Evolutionary conservation across 495 filamentous ascomycete species (phyloP).

Genomic region (Talaromyces ruber): DNA sequence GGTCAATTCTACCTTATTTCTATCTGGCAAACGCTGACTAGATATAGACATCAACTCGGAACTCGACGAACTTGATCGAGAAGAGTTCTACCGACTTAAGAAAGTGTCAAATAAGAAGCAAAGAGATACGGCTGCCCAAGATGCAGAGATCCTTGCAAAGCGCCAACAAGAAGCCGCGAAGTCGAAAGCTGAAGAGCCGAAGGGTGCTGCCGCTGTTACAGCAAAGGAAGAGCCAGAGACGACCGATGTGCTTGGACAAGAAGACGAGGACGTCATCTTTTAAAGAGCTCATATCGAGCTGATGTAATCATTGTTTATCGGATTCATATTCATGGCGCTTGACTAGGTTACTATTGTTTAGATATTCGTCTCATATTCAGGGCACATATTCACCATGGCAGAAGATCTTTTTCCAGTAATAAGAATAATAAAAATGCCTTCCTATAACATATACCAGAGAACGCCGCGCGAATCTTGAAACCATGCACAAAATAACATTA

Average conservation of each 20-base stretch:
- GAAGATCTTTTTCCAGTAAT: not conserved
- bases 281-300: conserved; percentile 27
- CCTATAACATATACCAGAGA: not conserved
- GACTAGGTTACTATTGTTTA: not conserved
- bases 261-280: conserved; percentile 95
- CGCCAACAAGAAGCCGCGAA: conserved; percentile 39
- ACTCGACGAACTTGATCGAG: conserved; percentile 93
- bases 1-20: conserved; percentile 14
- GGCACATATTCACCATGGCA: not conserved
- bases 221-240: conserved; percentile 36
- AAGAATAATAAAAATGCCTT: not conserved
- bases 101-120: conserved; percentile 98
- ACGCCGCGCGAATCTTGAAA: conserved; percentile 1
- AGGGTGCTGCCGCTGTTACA: conserved; percentile 11
- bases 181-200: conserved; percentile 22
- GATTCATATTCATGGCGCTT: not conserved
- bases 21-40: conserved; percentile 11
- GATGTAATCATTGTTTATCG: not conserved
- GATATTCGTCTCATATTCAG: not conserved
- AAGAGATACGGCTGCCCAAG: conserved; percentile 64
- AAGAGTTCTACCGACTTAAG: conserved; percentile 97
- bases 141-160: conserved; percentile 61
- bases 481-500: conserved; percentile 23
- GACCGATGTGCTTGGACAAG: conserved; percentile 68
- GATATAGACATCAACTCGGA: conserved; percentile 88